phyloP scores from a whole-genome alignment of 2,329 filamentous ascomycete species.

The Sphaerostilbella broomeana region DNA sequence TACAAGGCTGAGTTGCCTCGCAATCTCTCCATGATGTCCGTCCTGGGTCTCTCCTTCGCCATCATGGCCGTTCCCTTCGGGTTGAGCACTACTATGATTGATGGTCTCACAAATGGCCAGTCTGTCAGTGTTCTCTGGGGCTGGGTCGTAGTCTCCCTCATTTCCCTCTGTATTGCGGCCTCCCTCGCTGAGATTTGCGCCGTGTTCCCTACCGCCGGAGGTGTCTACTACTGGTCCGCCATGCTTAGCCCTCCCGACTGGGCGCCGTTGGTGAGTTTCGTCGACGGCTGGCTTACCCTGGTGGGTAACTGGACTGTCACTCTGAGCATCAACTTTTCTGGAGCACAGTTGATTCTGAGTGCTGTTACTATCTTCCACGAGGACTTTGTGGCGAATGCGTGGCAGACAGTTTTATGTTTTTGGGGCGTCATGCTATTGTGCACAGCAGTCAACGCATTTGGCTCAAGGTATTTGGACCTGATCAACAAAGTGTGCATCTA shows the following conservation, averaged over 20 bases:
- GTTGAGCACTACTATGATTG: conserved; percentile 41
- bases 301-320: conserved; percentile 66
- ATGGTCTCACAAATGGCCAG: conserved; percentile 63
- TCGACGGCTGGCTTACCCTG: conserved; percentile 68
- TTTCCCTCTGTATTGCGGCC: conserved; percentile 64
- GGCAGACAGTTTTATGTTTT: conserved; percentile 73
- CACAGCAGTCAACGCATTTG: conserved; percentile 62
- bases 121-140: conserved; percentile 71
- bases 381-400: conserved; percentile 51
- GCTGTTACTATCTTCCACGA: conserved; percentile 61
- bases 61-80: conserved; percentile 47
- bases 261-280: conserved; percentile 60
- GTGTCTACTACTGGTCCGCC: conserved; percentile 69
- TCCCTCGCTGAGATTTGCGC: conserved; percentile 68
- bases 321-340: conserved; percentile 64
- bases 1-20: conserved; percentile 45
- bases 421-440: conserved; percentile 58
- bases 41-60: conserved; percentile 44
- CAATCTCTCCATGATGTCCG: conserved; percentile 43
- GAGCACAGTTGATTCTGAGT: conserved; percentile 61
- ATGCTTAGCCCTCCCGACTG: conserved; percentile 55
- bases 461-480: conserved; percentile 50
- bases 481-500: conserved; percentile 67
- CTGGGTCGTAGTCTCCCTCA: conserved; percentile 54
- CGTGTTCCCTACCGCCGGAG: conserved; percentile 55